Base-by-base conservation (phyloP, 2,329 filamentous ascomycete genomes). In the Aureobasidium uvarum region DNA sequence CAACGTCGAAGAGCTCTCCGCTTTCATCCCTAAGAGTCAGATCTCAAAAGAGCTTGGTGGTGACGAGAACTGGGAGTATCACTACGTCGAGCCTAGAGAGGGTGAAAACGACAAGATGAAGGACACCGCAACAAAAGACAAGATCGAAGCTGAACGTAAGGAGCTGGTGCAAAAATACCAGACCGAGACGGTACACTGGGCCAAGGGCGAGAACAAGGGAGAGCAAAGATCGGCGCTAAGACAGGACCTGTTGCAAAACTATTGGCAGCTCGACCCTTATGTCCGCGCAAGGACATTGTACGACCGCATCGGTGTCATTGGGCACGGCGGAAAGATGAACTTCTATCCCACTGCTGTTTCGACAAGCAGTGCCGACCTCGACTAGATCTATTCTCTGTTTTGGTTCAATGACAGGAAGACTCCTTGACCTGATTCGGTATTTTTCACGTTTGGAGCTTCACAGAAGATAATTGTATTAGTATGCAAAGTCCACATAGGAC, bases 181-280 rank as follows among this genome's bases (percentile, higher is more conserved):
- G 77, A 81, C 82, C 10, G 82, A 85, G 31, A 95, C 94, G 0
- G 75, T 89, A 28, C 81, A 85, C 46, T 99, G 95, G 95, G 86
- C 96, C 62, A 78, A 81, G 51, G 77, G 79, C 1, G 77, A 55
- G 80, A 80, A 25, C 77, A 78, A 66, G 6, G 70, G 69, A 48
- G 67, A 78, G 78, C 77, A 80, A 2, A 72, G 95, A 33, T 88
- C 90, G 2, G 82, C 82, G 59, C 78, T 84, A 68, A 65, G 52
- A 38, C 51, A 65, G n/a, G 51, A 58, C 5, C 74, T 98, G 70
- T 83, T 83, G 67, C 81, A 84, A 55, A 90, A 90, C 70, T 99
- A 98, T 79, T 99, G 95, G 94, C 83, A 84, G 45, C 77, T 97
- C 62, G 95, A 99, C 78, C 92, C 92, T 0, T 96, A 94, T 75